These are phyloP conservation scores for Ogataea trehalophila DNA, from an alignment of 805 yeast genomes.

Conservation along the genomic window DNA sequence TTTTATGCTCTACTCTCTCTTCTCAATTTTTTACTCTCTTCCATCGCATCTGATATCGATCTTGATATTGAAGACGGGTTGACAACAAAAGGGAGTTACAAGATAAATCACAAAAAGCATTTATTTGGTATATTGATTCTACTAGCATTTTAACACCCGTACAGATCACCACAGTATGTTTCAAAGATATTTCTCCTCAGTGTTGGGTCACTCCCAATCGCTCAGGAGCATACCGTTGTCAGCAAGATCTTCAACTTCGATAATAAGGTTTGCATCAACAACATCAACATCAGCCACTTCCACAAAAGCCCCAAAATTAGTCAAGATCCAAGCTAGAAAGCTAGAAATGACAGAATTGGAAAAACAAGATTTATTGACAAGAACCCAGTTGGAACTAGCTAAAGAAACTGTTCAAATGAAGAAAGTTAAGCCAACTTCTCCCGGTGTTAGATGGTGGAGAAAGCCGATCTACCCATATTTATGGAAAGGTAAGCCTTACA, in stretches of 20 bases:
- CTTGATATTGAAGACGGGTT: too few relatives aligned
- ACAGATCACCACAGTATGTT: neutral
- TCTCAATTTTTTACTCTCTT: neutral
- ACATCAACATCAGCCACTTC: conserved; percentile 1
- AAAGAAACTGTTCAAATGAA: conserved; percentile 69
- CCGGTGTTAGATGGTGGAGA: conserved; percentile 84
- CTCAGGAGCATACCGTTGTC: neutral
- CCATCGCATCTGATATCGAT: too few relatives aligned
- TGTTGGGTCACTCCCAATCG: neutral
- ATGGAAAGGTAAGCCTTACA: conserved; percentile 79
- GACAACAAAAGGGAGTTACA: too few relatives aligned
- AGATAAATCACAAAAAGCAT: too few relatives aligned
- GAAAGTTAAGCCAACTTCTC: conserved; percentile 74
- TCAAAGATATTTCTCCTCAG: neutral
- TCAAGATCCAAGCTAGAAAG: conserved; percentile 31
- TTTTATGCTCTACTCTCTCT: neutral
- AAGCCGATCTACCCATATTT: conserved; percentile 83
- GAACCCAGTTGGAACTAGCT: conserved; percentile 67
- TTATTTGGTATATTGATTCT: too few relatives aligned
- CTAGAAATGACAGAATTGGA: conserved; percentile 67
- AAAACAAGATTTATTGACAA: conserved; percentile 66
- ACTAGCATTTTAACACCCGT: too few relatives aligned
- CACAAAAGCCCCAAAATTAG: conserved; percentile 23
- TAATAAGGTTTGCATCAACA: conserved; percentile 14
- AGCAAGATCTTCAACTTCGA: neutral